phyloP scores from a whole-genome alignment of 2,329 filamentous ascomycete species.

The Canariomyces notabilis region DNA sequence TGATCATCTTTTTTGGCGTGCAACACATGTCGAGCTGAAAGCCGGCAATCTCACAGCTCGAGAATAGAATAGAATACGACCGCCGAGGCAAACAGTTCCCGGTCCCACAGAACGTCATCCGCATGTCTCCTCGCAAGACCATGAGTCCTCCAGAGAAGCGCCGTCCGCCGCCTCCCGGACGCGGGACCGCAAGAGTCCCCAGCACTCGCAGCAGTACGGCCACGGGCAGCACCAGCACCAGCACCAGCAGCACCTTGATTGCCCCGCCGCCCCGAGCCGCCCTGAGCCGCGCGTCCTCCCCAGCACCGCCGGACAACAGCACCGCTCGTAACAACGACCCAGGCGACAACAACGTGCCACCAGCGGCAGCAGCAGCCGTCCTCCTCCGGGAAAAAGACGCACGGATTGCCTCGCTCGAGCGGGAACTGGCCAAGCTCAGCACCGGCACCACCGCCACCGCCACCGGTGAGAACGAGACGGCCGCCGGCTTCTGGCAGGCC shows the following conservation, averaged over 20 bases:
- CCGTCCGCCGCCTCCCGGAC: constrained; percentile 32
- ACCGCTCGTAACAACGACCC: constrained; percentile 5
- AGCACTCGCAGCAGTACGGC: not conserved
- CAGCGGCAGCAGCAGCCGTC: constrained; percentile 20
- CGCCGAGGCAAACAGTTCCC: too few relatives aligned
- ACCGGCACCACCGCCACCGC: constrained; percentile 48
- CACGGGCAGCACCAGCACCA: constrained; percentile 4
- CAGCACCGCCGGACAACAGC: constrained; percentile 14
- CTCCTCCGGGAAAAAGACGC: constrained; percentile 44
- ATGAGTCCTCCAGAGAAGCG: constrained; percentile 44
- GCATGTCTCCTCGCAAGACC: constrained; percentile 21
- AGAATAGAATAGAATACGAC: too few relatives aligned
- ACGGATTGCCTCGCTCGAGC: constrained; percentile 48
- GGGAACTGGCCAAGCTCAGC: constrained; percentile 47
- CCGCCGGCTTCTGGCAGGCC: constrained; percentile 54
- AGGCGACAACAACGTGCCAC: not conserved
- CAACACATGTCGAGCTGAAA: not conserved
- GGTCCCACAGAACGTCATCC: too few relatives aligned
- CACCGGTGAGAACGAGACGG: constrained; percentile 50
- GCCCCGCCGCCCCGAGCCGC: constrained; percentile 39
- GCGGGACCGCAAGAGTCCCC: constrained; percentile 1
- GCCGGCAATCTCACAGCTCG: constrained; percentile 1
- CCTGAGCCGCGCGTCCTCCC: constrained; percentile 32
- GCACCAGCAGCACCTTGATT: constrained; percentile 28
- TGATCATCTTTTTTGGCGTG: too few relatives aligned